Evolutionary conservation across 768 basidiomycete genomes (phyloP).

Genomic region (Kondoa subrosea): DNA sequence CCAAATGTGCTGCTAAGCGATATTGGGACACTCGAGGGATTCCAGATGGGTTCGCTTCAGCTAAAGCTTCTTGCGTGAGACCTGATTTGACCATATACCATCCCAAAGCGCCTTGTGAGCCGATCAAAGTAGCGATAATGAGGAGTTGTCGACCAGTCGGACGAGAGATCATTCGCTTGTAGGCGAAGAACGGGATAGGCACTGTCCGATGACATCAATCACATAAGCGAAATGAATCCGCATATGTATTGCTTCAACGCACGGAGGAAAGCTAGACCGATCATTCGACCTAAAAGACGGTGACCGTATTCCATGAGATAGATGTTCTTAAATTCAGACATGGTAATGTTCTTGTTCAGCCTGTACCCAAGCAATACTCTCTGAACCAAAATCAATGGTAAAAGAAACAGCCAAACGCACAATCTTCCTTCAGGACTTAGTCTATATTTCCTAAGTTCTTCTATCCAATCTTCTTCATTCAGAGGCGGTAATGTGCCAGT

Average conservation of each 20-base stretch:
- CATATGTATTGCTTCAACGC: too few relatives aligned
- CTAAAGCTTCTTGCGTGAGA: conserved; percentile 61
- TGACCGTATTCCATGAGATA: conserved; percentile 99
- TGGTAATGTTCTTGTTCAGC: conserved; percentile 68
- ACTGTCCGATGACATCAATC: conserved; percentile 6
- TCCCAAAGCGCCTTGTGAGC: conserved; percentile 75
- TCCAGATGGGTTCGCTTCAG: conserved; percentile 43
- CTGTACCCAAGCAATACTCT: conserved; percentile 34
- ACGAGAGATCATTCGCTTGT: conserved; percentile 45
- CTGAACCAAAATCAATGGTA: too few relatives aligned
- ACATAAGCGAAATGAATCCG: neutral
- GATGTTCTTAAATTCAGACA: conserved; percentile 85
- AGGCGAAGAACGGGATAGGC: conserved; percentile 27
- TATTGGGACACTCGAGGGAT: conserved; percentile 95
- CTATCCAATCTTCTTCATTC: conserved; percentile 55
- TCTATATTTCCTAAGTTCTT: conserved; percentile 86
- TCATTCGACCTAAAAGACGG: conserved; percentile 73
- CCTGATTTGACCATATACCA: conserved; percentile 99
- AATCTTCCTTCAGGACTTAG: conserved; percentile 86
- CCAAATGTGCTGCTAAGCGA: conserved; percentile 81
- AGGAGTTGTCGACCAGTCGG: conserved; percentile 48
- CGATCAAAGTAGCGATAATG: conserved; percentile 63
- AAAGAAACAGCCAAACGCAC: conserved; percentile 40
- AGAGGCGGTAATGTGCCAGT: conserved; percentile 76
- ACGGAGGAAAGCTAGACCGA: conserved; percentile 59